Base-by-base conservation (phyloP, 1,284 basidiomycete genomes). In the Apiotrichum veenhuisii region DNA sequence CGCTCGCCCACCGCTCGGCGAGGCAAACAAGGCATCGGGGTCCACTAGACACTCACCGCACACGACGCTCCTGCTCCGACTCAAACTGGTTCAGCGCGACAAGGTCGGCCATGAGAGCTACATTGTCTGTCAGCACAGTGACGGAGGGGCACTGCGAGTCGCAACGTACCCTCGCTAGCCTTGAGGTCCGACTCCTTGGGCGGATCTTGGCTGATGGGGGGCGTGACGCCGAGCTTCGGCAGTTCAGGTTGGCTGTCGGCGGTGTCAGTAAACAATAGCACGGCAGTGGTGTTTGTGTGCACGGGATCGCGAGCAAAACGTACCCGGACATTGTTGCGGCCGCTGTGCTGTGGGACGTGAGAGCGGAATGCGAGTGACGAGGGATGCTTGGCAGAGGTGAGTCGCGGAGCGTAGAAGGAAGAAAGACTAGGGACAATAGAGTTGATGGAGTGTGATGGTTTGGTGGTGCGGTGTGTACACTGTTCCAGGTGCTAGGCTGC, bases 1-100 rank as follows among this genome's bases (percentile, higher is more conserved):
- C n/a, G n/a, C n/a, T n/a, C n/a, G n/a, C n/a, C n/a, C n/a, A n/a
- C n/a, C n/a, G n/a, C n/a, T n/a, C n/a, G n/a, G n/a, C n/a, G n/a
- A n/a, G n/a, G n/a, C n/a, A n/a, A n/a, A n/a, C n/a, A n/a, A n/a
- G n/a, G n/a, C n/a, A n/a, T n/a, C n/a, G n/a, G n/a, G n/a, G n/a
- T n/a, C n/a, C n/a, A n/a, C n/a, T n/a, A n/a, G n/a, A n/a, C n/a
- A 78, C 87, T 80, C 72, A 94, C 94, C 95, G 87, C 61, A 85
- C 87, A 75, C 87, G 85, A 34, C 90, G 83, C 76, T 98, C 94
- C 56, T 92, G 88, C 64, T 92, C 87, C 45, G 82, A 87, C 78
- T 98, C 95, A 76, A 97, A 96, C 15, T 87, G 88, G 58, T 89
- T 87, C 71, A 96, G 87, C 53, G 83, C 80, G 66, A 86, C 83